phyloP scores from a whole-genome alignment of 768 basidiomycete species.

The Agaricus sinodeliciosus region DNA sequence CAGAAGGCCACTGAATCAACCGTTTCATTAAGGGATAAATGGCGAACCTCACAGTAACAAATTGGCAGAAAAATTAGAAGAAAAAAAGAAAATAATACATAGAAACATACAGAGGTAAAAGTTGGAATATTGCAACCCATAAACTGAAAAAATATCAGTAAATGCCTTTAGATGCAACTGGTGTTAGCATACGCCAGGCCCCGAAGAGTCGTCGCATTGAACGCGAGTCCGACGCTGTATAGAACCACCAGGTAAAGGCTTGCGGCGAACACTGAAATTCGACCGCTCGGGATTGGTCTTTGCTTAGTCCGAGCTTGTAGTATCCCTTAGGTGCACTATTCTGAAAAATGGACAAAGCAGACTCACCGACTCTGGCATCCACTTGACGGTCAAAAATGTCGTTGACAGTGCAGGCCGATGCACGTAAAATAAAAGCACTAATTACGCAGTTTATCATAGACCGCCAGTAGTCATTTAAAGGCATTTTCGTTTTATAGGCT shows the following conservation, averaged over 20 bases:
- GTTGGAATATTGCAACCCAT: conserved; percentile 36
- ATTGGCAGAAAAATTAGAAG: background rate
- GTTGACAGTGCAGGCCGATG: conserved; percentile 49
- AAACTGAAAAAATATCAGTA: conserved; percentile 23
- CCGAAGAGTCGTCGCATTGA: conserved; percentile 28
- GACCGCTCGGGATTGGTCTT: conserved; percentile 43
- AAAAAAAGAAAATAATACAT: background rate
- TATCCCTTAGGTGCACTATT: background rate
- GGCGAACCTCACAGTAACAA: conserved; percentile 23
- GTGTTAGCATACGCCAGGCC: conserved; percentile 26
- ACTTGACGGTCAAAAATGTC: conserved; percentile 49
- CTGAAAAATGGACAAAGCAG: background rate
- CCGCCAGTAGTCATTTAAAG: conserved; percentile 23
- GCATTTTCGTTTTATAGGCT: conserved; percentile 28
- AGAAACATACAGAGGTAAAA: conserved; percentile 35
- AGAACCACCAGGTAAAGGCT: conserved; percentile 32
- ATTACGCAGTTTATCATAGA: conserved; percentile 28
- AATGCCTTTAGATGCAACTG: background rate
- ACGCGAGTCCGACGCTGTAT: conserved; percentile 30
- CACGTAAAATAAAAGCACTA: conserved; percentile 33
- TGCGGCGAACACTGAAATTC: conserved; percentile 37
- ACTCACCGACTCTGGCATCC: conserved; percentile 46
- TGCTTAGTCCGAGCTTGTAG: conserved; percentile 38
- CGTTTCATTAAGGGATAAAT: conserved; percentile 52
- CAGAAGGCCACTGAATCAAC: conserved; percentile 54